A percentile compares a stretch with the other conserved stretches of the same genome.
phyloP scores from a whole-genome alignment of 1,139 yeast species.

The Magnusiomyces tetraspermus region DNA sequence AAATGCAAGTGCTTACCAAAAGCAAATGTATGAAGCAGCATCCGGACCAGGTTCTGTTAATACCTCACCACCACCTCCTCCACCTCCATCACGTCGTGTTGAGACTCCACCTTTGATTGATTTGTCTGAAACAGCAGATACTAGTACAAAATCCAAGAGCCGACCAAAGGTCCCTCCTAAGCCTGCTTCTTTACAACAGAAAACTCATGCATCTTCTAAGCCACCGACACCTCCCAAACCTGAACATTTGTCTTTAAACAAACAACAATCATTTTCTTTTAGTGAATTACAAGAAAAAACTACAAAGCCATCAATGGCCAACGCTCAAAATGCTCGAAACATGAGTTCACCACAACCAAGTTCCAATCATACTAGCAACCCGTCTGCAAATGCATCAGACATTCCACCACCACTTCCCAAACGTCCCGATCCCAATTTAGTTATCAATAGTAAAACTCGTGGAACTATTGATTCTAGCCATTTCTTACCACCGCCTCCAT shows the following conservation, averaged over 20 bases:
- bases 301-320: neutral
- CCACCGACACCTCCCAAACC: slow-evolving; percentile 18
- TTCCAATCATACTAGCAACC: slow-evolving; percentile 12
- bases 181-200: neutral
- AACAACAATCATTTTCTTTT: neutral
- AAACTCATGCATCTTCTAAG: slow-evolving; percentile 21
- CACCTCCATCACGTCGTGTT: slow-evolving; percentile 5
- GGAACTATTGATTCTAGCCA: slow-evolving; percentile 10
- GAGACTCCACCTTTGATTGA: slow-evolving; percentile 18
- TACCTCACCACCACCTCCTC: slow-evolving; percentile 4
- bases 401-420: slow-evolving; percentile 5
- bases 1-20: neutral
- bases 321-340: no score
- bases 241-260: neutral
- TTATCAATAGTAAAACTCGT: slow-evolving; percentile 1
- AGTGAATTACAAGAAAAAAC: neutral
- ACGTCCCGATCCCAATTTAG: slow-evolving; percentile 3
- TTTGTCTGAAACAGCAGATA: slow-evolving; percentile 14
- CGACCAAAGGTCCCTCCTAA: neutral
- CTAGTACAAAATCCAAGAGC: neutral
- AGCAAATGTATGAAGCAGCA: neutral
- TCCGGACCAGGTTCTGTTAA: neutral
- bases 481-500: slow-evolving; percentile 22
- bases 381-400: slow-evolving; percentile 9
- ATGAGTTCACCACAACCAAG: slow-evolving; percentile 9